Conservation (phyloP, 2,329 filamentous ascomycete species). For the Pseudogymnoascus verrucosus region DNA sequence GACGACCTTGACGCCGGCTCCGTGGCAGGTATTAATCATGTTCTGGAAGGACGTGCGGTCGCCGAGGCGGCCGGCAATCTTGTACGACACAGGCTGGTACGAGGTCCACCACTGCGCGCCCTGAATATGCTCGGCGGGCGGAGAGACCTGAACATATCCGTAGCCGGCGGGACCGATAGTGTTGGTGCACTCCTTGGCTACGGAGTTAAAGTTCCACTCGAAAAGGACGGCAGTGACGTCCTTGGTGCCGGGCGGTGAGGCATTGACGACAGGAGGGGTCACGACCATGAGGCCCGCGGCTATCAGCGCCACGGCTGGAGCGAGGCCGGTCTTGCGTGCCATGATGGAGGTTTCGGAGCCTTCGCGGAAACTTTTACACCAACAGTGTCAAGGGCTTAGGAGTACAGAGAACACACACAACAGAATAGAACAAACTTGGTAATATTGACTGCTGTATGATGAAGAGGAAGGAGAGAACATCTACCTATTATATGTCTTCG, state of each 20-base stretch:
- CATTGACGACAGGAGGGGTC: not conserved
- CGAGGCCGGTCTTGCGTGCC: not conserved
- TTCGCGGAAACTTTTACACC: not conserved
- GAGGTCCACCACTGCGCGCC: slow-evolving; percentile 3
- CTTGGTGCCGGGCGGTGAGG: not conserved
- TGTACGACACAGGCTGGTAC: not conserved
- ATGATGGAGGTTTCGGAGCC: not conserved
- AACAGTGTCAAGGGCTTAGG: not conserved
- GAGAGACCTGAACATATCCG: not conserved
- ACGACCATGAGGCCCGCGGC: not conserved
- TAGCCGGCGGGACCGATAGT: not conserved
- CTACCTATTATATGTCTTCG: not conserved
- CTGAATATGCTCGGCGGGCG: not conserved
- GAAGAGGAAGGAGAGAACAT: not conserved
- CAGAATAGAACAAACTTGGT: not conserved
- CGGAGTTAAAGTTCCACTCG: slow-evolving; percentile 2
- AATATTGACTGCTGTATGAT: not conserved
- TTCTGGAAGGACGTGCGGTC: not conserved
- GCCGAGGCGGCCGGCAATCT: not conserved
- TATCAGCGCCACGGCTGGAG: not conserved
- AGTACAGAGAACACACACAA: not conserved
- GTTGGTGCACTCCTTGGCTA: slow-evolving; percentile 4
- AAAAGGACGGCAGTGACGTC: not conserved
- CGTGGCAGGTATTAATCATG: not conserved
- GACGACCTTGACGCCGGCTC: not conserved